Conservation (phyloP, 1,284 basidiomycete species). For the Ganoderma meredithae region DNA sequence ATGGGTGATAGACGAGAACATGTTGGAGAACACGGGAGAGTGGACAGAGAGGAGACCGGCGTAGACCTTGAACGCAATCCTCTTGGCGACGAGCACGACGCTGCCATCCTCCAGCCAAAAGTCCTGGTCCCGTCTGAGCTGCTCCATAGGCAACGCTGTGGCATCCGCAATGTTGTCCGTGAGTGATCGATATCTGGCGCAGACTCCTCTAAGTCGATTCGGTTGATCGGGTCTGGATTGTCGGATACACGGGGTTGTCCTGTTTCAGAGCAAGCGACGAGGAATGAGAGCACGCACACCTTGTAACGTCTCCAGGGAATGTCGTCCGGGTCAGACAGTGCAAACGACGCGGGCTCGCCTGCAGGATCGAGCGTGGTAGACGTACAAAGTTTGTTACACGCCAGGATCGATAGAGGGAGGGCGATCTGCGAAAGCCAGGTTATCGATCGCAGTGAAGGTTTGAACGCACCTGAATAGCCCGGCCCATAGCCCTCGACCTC, state of each 20-base stretch:
- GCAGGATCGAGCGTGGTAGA: not conserved
- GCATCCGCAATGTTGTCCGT: not conserved
- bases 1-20: constrained; percentile 16
- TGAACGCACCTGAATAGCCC: too few species aligned
- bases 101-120: constrained; percentile 79
- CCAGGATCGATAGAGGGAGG: too few species aligned
- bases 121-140: constrained; percentile 46
- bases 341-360: not conserved
- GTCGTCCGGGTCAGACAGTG: not conserved
- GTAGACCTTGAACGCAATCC: constrained; percentile 72
- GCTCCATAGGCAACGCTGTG: not conserved
- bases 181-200: not conserved
- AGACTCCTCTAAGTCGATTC: too few species aligned
- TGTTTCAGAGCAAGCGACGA: not conserved
- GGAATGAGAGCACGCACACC: not conserved
- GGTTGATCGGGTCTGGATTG: not conserved
- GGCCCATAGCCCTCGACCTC: too few species aligned
- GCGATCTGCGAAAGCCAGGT: too few species aligned
- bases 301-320: not conserved
- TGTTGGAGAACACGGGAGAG: constrained; percentile 23
- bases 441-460: too few species aligned
- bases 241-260: not conserved
- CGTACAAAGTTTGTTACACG: not conserved
- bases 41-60: constrained; percentile 49
- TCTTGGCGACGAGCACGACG: constrained; percentile 61